These are phyloP conservation scores for Arthrobotrys musiformis DNA, from an alignment of 2,329 filamentous ascomycete species.

Conservation along the genomic window DNA sequence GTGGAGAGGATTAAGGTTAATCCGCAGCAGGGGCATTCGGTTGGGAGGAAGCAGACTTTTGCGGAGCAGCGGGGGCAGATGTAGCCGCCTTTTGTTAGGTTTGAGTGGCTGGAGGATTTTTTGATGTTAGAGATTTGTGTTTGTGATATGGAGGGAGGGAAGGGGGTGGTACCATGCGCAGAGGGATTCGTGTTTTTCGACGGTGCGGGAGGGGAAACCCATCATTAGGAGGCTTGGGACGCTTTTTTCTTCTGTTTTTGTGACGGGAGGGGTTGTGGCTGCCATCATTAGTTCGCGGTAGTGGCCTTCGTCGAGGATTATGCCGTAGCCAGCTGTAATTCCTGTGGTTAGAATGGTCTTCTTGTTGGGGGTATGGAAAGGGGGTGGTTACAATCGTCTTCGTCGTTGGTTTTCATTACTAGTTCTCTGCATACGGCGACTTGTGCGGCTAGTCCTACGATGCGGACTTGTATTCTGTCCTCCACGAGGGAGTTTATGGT, in stretches of 20 bases:
- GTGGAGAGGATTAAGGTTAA: slow-evolving; percentile 94
- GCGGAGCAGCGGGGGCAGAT: slow-evolving; percentile 86
- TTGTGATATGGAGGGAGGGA: neutral
- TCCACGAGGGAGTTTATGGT: slow-evolving; percentile 81
- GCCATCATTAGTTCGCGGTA: slow-evolving; percentile 89
- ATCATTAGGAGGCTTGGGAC: slow-evolving; percentile 85
- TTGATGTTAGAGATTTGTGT: neutral
- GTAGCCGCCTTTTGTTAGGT: slow-evolving; percentile 75
- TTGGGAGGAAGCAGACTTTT: slow-evolving; percentile 89
- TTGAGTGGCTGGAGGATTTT: slow-evolving; percentile 45
- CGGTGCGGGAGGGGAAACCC: slow-evolving; percentile 90
- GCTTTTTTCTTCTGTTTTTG: slow-evolving; percentile 72
- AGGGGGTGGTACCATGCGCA: slow-evolving; percentile 75
- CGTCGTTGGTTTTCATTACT: slow-evolving; percentile 85
- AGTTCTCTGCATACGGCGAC: slow-evolving; percentile 92
- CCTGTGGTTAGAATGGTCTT: neutral
- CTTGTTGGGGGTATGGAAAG: neutral
- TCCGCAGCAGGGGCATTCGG: slow-evolving; percentile 89
- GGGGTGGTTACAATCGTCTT: slow-evolving; percentile 69
- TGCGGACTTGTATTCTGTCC: slow-evolving; percentile 85
- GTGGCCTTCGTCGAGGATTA: slow-evolving; percentile 87
- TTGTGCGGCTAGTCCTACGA: slow-evolving; percentile 90
- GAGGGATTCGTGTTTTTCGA: slow-evolving; percentile 77
- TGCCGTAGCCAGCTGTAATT: slow-evolving; percentile 71
- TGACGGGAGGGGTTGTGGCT: slow-evolving; percentile 87